Evolutionary conservation across 768 basidiomycete genomes (phyloP).

Genomic region (Psilocybe azurescens): DNA sequence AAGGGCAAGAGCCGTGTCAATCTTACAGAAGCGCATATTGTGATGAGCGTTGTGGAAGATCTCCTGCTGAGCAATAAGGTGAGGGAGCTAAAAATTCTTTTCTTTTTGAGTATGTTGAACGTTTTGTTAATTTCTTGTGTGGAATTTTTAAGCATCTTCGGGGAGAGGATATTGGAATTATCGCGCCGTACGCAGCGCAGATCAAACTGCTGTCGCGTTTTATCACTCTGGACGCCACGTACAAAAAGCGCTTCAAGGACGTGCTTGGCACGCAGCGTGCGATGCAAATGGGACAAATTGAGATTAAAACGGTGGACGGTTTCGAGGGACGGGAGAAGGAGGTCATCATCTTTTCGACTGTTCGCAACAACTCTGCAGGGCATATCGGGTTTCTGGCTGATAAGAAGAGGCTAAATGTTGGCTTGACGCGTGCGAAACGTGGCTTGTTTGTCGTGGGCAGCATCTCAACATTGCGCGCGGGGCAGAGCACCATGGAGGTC

Average conservation of each 20-base stretch:
- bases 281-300: slow-evolving; percentile 68
- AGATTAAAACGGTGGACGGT: slow-evolving; percentile 93
- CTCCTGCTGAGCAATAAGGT: slow-evolving; percentile 78
- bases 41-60: slow-evolving; percentile 83
- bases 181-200: slow-evolving; percentile 91
- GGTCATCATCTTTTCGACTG: slow-evolving; percentile 90
- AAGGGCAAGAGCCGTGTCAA: slow-evolving; percentile 81
- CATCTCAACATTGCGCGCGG: slow-evolving; percentile 62
- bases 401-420: slow-evolving; percentile 86
- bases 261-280: slow-evolving; percentile 71
- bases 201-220: slow-evolving; percentile 75
- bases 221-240: slow-evolving; percentile 59
- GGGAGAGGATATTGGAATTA: slow-evolving; percentile 87
- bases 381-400: slow-evolving; percentile 91
- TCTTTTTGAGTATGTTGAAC: slow-evolving; percentile 13
- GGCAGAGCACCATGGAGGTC: slow-evolving; percentile 34
- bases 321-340: slow-evolving; percentile 96
- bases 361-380: slow-evolving; percentile 78
- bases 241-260: slow-evolving; percentile 55
- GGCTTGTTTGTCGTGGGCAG: slow-evolving; percentile 85
- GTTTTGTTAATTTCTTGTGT: slow-evolving; percentile 3
- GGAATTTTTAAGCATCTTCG: slow-evolving; percentile 50
- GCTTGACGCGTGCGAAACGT: slow-evolving; percentile 85
- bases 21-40: slow-evolving; percentile 75
- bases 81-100: slow-evolving; percentile 27